These are phyloP conservation scores for Colletotrichum chlorophyti DNA, from an alignment of 2,329 filamentous ascomycete genomes.

Conservation along the genomic window DNA sequence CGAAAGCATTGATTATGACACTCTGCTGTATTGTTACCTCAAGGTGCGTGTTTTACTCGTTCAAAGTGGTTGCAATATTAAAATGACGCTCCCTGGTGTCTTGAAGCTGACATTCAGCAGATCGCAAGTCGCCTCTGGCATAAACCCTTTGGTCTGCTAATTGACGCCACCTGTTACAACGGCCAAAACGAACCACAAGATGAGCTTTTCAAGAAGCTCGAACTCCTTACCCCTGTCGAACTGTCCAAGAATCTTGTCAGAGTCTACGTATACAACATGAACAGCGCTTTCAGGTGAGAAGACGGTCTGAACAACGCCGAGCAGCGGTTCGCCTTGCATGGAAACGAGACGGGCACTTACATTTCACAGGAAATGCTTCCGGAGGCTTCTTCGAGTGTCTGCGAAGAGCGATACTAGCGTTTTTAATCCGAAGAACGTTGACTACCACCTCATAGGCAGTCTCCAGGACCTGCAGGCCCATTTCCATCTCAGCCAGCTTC, in stretches of 20 bases:
- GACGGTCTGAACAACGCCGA: too few relatives aligned
- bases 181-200: slow-evolving; percentile 72
- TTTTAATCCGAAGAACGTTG: slow-evolving; percentile 72
- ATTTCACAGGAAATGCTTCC: slow-evolving; percentile 63
- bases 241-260: slow-evolving; percentile 64
- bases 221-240: slow-evolving; percentile 68
- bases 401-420: slow-evolving; percentile 65
- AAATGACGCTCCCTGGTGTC: slow-evolving; percentile 28
- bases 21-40: slow-evolving; percentile 71
- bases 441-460: slow-evolving; percentile 71
- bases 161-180: slow-evolving; percentile 75
- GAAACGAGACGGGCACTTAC: too few relatives aligned
- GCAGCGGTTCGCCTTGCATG: too few relatives aligned
- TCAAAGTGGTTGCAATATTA: too few relatives aligned
- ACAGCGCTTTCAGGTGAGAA: slow-evolving; percentile 67
- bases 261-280: slow-evolving; percentile 77
- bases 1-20: slow-evolving; percentile 70
- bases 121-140: slow-evolving; percentile 76
- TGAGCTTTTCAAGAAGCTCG: slow-evolving; percentile 68
- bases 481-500: slow-evolving; percentile 71
- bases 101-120: slow-evolving; percentile 40
- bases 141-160: slow-evolving; percentile 70
- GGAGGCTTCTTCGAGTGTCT: slow-evolving; percentile 66
- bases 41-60: slow-evolving; percentile 63
- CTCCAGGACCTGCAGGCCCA: slow-evolving; percentile 70